A percentile compares a stretch with the other conserved stretches of the same genome.
phyloP scores from a whole-genome alignment of 202 grass and related monocot species.

The Panicum hallii region DNA sequence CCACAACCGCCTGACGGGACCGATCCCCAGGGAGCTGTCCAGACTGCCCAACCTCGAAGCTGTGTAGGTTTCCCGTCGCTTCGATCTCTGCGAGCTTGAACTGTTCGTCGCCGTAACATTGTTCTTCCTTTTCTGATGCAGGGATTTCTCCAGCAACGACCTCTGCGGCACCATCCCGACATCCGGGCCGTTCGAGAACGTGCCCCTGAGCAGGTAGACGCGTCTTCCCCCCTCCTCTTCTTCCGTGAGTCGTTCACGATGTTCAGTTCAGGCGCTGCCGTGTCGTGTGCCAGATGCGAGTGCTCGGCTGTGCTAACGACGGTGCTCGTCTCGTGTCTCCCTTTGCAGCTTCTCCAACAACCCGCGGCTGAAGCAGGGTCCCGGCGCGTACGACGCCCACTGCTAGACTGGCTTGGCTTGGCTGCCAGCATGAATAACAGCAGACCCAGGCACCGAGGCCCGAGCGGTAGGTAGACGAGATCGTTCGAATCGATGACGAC shows the following conservation, averaged over 20 bases:
- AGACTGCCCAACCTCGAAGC: conserved; percentile 36
- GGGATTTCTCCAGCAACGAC: conserved; percentile 76
- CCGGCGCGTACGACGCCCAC: conserved; percentile 45
- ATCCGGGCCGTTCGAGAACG: conserved; percentile 51
- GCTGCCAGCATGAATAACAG: not conserved
- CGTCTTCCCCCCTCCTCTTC: not conserved
- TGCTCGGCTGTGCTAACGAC: not conserved
- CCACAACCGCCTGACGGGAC: conserved; percentile 76
- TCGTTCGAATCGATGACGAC: too few species aligned
- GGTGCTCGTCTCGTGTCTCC: not conserved
- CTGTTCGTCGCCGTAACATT: not conserved
- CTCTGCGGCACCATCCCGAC: conserved; percentile 77
- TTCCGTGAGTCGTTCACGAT: not conserved
- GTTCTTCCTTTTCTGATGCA: conserved; percentile 29
- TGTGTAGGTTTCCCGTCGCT: conserved; percentile 48
- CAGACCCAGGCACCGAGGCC: not conserved
- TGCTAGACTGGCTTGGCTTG: conserved; percentile 45
- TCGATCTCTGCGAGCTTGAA: not conserved
- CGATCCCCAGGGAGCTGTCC: conserved; percentile 67
- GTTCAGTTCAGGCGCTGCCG: not conserved
- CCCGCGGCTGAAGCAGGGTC: conserved; percentile 62
- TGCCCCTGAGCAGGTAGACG: conserved; percentile 56
- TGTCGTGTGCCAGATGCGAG: not conserved
- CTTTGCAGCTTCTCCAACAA: conserved; percentile 75
- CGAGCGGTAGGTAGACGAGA: not conserved